Conservation (phyloP, 495 filamentous ascomycete genomes). For the Penicillium riverlandense region DNA sequence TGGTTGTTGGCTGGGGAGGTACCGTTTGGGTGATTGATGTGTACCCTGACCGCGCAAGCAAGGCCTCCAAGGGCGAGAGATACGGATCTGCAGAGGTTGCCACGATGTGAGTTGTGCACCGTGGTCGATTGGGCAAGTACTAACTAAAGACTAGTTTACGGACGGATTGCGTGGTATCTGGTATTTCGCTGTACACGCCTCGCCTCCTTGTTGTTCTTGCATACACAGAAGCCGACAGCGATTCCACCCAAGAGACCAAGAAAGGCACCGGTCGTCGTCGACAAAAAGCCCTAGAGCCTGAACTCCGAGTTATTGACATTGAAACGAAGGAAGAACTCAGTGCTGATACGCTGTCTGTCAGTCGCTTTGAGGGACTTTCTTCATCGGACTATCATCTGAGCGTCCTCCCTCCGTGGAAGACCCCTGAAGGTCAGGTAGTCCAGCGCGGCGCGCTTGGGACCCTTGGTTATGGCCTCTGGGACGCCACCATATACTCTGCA, state of each 20-base stretch:
- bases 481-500: conserved; percentile 76
- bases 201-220: conserved; percentile 84
- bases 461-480: conserved; percentile 59
- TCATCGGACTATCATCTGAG: conserved; percentile 88
- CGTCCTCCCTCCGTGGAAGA: conserved; percentile 67
- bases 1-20: conserved; percentile 90
- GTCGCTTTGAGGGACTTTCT: conserved; percentile 77
- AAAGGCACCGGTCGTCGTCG: conserved; percentile 50
- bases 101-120: conserved; percentile 61
- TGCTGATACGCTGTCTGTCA: conserved; percentile 74
- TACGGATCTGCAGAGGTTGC: conserved; percentile 80
- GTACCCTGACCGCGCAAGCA: conserved; percentile 67
- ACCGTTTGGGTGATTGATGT: conserved; percentile 95
- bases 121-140: background rate
- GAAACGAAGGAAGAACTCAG: conserved; percentile 71
- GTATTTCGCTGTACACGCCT: conserved; percentile 93
- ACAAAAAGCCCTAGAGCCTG: conserved; percentile 72
- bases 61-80: conserved; percentile 61
- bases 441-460: conserved; percentile 64
- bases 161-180: conserved; percentile 94
- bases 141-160: conserved; percentile 56
- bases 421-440: conserved; percentile 44
- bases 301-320: conserved; percentile 85
- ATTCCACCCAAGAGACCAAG: conserved; percentile 23
- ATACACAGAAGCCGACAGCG: conserved; percentile 68